Percentiles rank a stretch among this genome's conserved stretches.
Conservation (phyloP, 805 yeast genomes). For the Candida chilensis region DNA sequence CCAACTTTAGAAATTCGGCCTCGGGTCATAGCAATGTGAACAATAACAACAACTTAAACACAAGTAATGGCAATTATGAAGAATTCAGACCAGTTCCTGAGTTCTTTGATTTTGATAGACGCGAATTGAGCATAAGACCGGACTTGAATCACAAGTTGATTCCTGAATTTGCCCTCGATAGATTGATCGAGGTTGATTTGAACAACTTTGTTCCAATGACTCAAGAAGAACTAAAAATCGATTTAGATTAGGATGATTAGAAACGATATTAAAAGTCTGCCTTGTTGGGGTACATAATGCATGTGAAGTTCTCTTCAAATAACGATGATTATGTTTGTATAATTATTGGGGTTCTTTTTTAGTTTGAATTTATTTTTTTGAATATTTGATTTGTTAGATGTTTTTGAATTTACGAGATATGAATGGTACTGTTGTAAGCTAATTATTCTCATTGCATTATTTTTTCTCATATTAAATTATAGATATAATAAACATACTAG, state of each 20-base stretch:
- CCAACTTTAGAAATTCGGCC: conserved; percentile 5
- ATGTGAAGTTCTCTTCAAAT: too few species aligned
- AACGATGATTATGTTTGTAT: too few species aligned
- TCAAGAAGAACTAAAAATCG: conserved; percentile 20
- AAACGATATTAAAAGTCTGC: too few species aligned
- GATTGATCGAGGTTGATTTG: conserved; percentile 16
- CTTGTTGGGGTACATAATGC: too few species aligned
- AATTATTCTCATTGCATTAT: conserved; percentile 1
- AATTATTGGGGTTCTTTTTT: too few species aligned
- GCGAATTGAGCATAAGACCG: conserved; percentile 41
- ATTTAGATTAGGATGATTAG: too few species aligned
- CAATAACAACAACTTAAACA: conserved; percentile 6
- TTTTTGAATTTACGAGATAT: too few species aligned
- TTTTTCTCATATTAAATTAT: conserved; percentile 12
- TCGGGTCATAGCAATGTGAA: conserved; percentile 1
- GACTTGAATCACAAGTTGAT: conserved; percentile 25
- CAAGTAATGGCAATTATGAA: conserved; percentile 32
- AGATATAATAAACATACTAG: too few species aligned
- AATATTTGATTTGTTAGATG: too few species aligned
- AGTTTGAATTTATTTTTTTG: too few species aligned
- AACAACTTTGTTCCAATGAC: conserved; percentile 29
- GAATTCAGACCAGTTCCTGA: conserved; percentile 26
- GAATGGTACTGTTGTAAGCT: too few species aligned
- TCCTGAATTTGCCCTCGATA: conserved; percentile 26
- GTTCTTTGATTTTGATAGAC: conserved; percentile 39